Base-by-base conservation (phyloP, 1,139 yeast species). In the Diutina sp. region DNA sequence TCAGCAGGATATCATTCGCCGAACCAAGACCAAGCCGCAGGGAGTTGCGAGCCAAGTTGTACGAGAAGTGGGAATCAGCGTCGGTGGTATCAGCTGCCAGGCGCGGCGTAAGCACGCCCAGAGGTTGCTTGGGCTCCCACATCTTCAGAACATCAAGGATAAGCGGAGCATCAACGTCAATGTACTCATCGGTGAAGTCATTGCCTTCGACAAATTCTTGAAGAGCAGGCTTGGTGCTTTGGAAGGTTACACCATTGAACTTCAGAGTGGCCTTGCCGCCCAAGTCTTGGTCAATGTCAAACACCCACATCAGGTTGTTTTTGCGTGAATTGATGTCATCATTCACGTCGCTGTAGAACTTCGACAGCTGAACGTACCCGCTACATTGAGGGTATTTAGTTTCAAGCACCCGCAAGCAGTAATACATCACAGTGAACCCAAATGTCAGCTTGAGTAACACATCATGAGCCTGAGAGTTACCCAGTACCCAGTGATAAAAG, bases 401-500 rank as follows among this genome's bases (percentile, higher is more conserved):
- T 16, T 50, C 53, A 32, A 50, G 53, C 29, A 50, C 53, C 28
- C 28, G 28, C n/a, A 50, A 30, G 14, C 28, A 16, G 29, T 32
- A 18, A n/a, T 16, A 50, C 53, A 50, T 50, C 28, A 50, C 21
- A 8, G 53, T 50, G 14, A 50, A 50, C 29, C 44, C 53, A 32
- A 50, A 66, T 66, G 9, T 63, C 30, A 25, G 55, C 46, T 52
- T 29, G 2, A 44, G 12, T 18, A 25, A 63, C 6, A 64, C 62
- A 57, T 76, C 75, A 57, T 67, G 67, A 1, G 64, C 65, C 57
- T 72, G 74, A 56, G 77, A 61, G 5, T 62, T 58, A 38, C 62
- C 60, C 44, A 75, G 59, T 46, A 67, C 61, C 83, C 84, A 79
- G 59, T 73, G 74, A 60, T 71, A 72, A 61, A 78, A 76, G 61